These are phyloP conservation scores for Punica granatum DNA, from an alignment of 345 rosid genomes.

Conservation along the genomic window DNA sequence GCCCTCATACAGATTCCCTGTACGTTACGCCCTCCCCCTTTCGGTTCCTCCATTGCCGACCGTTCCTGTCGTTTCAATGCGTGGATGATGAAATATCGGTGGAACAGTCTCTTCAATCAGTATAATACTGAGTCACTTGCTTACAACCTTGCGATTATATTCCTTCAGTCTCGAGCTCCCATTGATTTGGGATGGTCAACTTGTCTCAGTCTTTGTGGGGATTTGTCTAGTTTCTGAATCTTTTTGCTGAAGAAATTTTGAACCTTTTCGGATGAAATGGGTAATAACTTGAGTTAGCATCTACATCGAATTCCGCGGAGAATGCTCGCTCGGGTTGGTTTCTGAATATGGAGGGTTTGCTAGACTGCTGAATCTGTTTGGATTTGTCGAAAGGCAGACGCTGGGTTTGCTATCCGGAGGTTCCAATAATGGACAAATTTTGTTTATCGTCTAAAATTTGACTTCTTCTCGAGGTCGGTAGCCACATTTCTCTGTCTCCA, in stretches of 20 bases:
- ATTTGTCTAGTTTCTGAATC: neutral
- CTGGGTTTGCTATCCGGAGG: too few relatives aligned
- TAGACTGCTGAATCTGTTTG: neutral
- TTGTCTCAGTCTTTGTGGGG: neutral
- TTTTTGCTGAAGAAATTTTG: neutral
- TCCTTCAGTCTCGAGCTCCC: neutral
- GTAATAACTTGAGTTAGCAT: neutral
- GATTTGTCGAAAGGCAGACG: too few relatives aligned
- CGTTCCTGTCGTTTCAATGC: neutral
- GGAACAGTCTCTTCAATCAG: neutral
- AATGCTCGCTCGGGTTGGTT: neutral
- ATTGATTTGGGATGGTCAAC: neutral
- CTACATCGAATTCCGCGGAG: neutral
- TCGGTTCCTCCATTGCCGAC: neutral
- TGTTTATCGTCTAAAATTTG: too few relatives aligned
- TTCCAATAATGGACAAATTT: too few relatives aligned
- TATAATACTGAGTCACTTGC: neutral
- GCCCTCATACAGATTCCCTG: conserved; percentile 85
- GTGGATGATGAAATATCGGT: neutral
- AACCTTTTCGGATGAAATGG: neutral
- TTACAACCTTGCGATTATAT: neutral
- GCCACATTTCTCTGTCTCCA: neutral
- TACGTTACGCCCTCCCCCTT: conserved; percentile 12
- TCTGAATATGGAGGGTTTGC: neutral
- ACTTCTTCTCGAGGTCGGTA: too few relatives aligned